Conservation (phyloP, 2,329 filamentous ascomycete genomes). For the Alternaria arbusti region DNA sequence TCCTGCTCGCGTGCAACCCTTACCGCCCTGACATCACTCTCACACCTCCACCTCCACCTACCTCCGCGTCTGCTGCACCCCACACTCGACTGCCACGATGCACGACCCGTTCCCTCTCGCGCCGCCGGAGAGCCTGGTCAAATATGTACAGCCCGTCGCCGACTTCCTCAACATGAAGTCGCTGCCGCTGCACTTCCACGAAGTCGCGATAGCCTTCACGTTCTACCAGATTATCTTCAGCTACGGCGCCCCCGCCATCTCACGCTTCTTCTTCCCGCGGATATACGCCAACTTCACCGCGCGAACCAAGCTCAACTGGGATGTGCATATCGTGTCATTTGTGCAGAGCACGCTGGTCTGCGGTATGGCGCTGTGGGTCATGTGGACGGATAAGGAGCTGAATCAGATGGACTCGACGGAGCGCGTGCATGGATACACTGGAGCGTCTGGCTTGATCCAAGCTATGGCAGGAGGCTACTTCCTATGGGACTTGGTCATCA, state of each 20-base stretch:
- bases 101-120: slow-evolving; percentile 72
- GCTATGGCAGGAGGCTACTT: slow-evolving; percentile 82
- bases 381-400: slow-evolving; percentile 70
- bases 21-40: slow-evolving; percentile 11
- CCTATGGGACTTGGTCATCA: slow-evolving; percentile 79
- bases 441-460: slow-evolving; percentile 73
- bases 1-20: slow-evolving; percentile 8
- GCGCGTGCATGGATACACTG: slow-evolving; percentile 79
- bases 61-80: slow-evolving; percentile 11
- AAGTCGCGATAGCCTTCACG: slow-evolving; percentile 69
- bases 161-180: slow-evolving; percentile 67
- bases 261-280: slow-evolving; percentile 65
- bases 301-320: slow-evolving; percentile 77
- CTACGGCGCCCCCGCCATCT: slow-evolving; percentile 71
- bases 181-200: slow-evolving; percentile 78
- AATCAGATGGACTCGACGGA: slow-evolving; percentile 69
- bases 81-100: slow-evolving; percentile 58
- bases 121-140: slow-evolving; percentile 63
- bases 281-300: slow-evolving; percentile 68
- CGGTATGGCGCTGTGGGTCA: slow-evolving; percentile 74
- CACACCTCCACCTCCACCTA: slow-evolving; percentile 9
- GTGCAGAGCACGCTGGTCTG: slow-evolving; percentile 78
- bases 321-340: slow-evolving; percentile 85
- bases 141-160: slow-evolving; percentile 68
- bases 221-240: slow-evolving; percentile 73